Percentiles rank a stretch among this genome's conserved stretches.
Conservation (phyloP, 768 basidiomycete species). For the Pulveroboletus sp. region DNA sequence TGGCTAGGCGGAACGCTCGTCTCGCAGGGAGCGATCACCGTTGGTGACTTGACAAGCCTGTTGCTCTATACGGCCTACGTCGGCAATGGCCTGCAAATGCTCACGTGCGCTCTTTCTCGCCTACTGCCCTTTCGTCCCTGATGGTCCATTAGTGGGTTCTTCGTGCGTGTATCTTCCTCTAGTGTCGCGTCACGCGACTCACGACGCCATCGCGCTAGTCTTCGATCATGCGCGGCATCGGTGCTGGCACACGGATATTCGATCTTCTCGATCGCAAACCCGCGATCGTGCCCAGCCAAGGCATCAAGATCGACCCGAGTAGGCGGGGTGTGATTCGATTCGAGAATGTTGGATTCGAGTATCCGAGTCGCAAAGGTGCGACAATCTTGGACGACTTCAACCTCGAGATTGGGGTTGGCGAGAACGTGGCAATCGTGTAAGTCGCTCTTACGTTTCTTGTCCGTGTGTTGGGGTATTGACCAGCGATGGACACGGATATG, state of each 20-base stretch:
- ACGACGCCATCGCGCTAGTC: conserved; percentile 42
- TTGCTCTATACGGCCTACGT: conserved; percentile 91
- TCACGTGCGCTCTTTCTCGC: conserved; percentile 50
- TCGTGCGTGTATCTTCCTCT: conserved; percentile 27
- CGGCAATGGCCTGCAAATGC: conserved; percentile 72
- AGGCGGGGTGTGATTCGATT: conserved; percentile 73
- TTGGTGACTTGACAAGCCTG: conserved; percentile 87
- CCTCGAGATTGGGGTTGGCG: conserved; percentile 75
- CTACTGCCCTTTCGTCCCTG: conserved; percentile 1
- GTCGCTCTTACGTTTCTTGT: conserved; percentile 28
- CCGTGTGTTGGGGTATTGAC: neutral
- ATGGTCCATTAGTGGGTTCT: conserved; percentile 31
- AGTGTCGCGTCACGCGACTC: neutral
- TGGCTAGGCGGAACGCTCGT: conserved; percentile 82
- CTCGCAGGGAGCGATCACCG: conserved; percentile 79
- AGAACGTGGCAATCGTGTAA: conserved; percentile 89
- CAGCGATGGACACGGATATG: neutral
- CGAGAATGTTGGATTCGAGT: conserved; percentile 82
- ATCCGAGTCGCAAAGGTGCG: conserved; percentile 80
- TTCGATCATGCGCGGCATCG: conserved; percentile 95
- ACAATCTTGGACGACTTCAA: conserved; percentile 80
- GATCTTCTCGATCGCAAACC: conserved; percentile 83
- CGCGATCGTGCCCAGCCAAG: conserved; percentile 61
- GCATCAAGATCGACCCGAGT: conserved; percentile 50
- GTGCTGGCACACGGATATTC: conserved; percentile 91